Conservation (phyloP, 495 filamentous ascomycete genomes). For the Neurospora intermedia region DNA sequence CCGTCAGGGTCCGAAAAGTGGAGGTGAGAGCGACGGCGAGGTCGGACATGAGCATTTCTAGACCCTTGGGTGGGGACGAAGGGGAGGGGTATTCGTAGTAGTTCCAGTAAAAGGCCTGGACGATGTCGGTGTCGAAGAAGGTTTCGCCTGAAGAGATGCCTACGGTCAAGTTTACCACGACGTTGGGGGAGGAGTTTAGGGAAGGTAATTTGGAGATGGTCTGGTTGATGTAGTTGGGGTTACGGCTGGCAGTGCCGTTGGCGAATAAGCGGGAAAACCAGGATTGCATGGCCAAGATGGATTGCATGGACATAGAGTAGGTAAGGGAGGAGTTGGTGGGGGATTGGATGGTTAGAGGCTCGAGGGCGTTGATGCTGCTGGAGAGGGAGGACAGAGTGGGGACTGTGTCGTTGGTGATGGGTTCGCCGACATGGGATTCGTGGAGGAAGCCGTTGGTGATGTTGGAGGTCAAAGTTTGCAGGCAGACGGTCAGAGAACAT, state of each 20-base stretch:
- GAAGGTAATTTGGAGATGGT: slow-evolving; percentile 4
- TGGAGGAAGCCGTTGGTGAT: slow-evolving; percentile 9
- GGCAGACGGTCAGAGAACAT: slow-evolving; percentile 11
- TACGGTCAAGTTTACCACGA: slow-evolving; percentile 17
- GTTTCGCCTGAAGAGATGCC: slow-evolving; percentile 16
- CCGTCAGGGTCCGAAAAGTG: neutral
- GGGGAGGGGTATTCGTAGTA: slow-evolving; percentile 16
- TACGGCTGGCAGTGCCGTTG: slow-evolving; percentile 11
- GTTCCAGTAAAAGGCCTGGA: slow-evolving; percentile 21
- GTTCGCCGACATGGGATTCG: slow-evolving; percentile 3
- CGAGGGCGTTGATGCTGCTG: neutral
- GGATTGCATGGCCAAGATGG: slow-evolving; percentile 9
- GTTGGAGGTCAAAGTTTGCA: slow-evolving; percentile 5
- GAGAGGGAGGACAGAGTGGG: neutral
- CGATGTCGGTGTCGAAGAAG: slow-evolving; percentile 19
- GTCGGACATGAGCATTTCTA: slow-evolving; percentile 14
- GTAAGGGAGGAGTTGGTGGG: neutral
- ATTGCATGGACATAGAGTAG: slow-evolving; percentile 7
- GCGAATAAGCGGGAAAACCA: slow-evolving; percentile 13
- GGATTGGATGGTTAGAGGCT: slow-evolving; percentile 1
- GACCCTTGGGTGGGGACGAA: neutral
- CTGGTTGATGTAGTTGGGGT: slow-evolving; percentile 1
- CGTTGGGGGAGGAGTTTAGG: neutral
- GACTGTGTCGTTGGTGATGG: slow-evolving; percentile 5
- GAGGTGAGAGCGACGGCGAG: slow-evolving; percentile 1